These are phyloP conservation scores for Arxiozyma heterogenica DNA, from an alignment of 1,139 yeast genomes.

Conservation along the genomic window DNA sequence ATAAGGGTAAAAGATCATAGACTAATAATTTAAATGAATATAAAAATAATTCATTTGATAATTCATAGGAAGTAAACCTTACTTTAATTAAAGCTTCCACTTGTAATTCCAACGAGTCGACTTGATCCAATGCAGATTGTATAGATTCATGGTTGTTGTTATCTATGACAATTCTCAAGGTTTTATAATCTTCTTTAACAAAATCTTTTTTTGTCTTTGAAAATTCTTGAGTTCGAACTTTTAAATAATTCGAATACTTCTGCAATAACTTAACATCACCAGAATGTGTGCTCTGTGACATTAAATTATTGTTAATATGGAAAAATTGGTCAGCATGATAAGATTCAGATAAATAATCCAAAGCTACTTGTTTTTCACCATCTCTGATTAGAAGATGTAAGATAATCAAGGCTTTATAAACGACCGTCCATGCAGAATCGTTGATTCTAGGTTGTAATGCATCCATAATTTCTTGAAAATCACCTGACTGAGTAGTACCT, in stretches of 20 bases:
- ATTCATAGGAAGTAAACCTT: constrained; percentile 55
- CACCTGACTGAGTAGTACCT: constrained; percentile 59
- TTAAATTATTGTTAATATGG: constrained; percentile 19
- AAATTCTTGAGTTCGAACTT: constrained; percentile 60
- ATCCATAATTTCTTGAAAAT: constrained; percentile 62
- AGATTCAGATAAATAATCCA: constrained; percentile 48
- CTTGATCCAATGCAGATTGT: constrained; percentile 66
- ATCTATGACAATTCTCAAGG: constrained; percentile 32
- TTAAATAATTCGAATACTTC: constrained; percentile 65
- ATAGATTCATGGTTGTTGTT: constrained; percentile 39
- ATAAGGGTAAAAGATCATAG: constrained; percentile 74
- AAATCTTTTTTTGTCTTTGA: constrained; percentile 60
- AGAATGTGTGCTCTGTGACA: constrained; percentile 9
- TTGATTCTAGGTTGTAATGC: constrained; percentile 53
- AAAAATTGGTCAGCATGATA: constrained; percentile 46
- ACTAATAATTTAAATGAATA: constrained; percentile 82
- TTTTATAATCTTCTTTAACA: constrained; percentile 60
- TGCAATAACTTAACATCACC: constrained; percentile 50
- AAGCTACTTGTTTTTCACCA: constrained; percentile 38
- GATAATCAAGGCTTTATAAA: constrained; percentile 75
- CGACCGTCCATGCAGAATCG: constrained; percentile 86
- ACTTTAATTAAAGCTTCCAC: constrained; percentile 69
- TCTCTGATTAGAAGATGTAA: constrained; percentile 87
- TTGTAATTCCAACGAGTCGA: constrained; percentile 77
- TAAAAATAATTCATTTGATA: constrained; percentile 72